phyloP scores from a whole-genome alignment of 2,329 filamentous ascomycete species.

The Neofusicoccum sp. region DNA sequence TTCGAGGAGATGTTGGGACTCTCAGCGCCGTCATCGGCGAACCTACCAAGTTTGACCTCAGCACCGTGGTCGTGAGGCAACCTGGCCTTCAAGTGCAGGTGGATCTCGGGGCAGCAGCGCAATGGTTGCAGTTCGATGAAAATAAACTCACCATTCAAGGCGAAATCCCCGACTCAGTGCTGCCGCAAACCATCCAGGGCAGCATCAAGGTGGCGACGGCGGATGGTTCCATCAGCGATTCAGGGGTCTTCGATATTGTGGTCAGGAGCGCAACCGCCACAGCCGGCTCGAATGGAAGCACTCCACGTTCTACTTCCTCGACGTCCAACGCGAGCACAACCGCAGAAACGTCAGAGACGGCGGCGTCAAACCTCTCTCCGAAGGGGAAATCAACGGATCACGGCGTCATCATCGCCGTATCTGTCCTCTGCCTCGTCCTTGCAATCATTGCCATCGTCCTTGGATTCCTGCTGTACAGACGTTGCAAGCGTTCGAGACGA shows the following conservation, averaged over 20 bases:
- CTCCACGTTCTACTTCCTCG: slow-evolving; percentile 26
- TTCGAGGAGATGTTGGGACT: slow-evolving; percentile 46
- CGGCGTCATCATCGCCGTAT: slow-evolving; percentile 16
- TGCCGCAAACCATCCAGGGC: slow-evolving; percentile 44
- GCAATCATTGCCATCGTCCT: slow-evolving; percentile 27
- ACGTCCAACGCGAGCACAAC: slow-evolving; percentile 29
- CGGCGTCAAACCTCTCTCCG: slow-evolving; percentile 14
- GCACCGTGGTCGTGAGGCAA: slow-evolving; percentile 33
- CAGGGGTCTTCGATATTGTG: slow-evolving; percentile 48
- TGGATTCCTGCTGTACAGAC: slow-evolving; percentile 26
- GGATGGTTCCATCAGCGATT: slow-evolving; percentile 33
- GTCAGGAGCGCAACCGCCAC: slow-evolving; percentile 2
- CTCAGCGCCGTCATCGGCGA: slow-evolving; percentile 54
- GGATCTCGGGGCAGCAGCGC: slow-evolving; percentile 45
- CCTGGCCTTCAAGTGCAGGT: slow-evolving; percentile 38
- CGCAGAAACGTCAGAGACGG: slow-evolving; percentile 25
- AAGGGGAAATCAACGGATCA: not conserved
- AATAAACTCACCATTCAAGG: slow-evolving; percentile 50
- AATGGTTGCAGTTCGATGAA: slow-evolving; percentile 55
- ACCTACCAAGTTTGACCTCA: slow-evolving; percentile 39
- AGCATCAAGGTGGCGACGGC: slow-evolving; percentile 46
- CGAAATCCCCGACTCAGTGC: slow-evolving; percentile 47
- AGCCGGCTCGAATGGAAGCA: slow-evolving; percentile 7
- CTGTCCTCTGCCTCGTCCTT: slow-evolving; percentile 35
- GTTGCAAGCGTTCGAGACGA: slow-evolving; percentile 28